phyloP scores from a whole-genome alignment of 208 protist species.

The Wallacemonas sp. region DNA sequence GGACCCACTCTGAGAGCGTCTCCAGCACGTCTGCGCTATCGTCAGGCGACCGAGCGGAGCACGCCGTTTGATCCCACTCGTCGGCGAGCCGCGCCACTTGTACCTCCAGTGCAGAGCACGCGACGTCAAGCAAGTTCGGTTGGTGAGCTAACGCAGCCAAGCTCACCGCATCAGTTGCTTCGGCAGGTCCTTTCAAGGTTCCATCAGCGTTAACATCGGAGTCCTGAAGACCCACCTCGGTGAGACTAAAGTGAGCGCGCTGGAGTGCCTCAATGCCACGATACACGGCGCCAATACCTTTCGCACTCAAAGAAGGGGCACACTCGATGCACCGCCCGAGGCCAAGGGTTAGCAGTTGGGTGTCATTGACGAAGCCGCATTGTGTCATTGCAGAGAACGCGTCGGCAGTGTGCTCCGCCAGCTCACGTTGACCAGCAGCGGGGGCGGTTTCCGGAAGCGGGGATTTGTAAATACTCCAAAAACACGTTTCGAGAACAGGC shows the following conservation, averaged over 20 bases:
- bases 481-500: slow-evolving; percentile 42
- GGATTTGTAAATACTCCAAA: slow-evolving; percentile 73
- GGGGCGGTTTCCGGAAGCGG: neutral
- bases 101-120: slow-evolving; percentile 65
- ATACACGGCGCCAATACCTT: slow-evolving; percentile 46
- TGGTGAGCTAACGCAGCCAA: slow-evolving; percentile 44
- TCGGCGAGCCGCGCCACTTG: slow-evolving; percentile 21
- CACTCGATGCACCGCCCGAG: slow-evolving; percentile 74
- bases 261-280: slow-evolving; percentile 44
- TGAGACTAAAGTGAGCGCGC: slow-evolving; percentile 61
- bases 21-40: neutral
- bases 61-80: neutral
- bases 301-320: slow-evolving; percentile 31
- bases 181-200: slow-evolving; percentile 22
- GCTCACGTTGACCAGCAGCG: neutral
- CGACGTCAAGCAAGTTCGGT: slow-evolving; percentile 74
- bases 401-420: slow-evolving; percentile 42
- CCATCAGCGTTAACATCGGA: slow-evolving; percentile 21
- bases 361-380: slow-evolving; percentile 52
- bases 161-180: slow-evolving; percentile 4
- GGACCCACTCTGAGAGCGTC: slow-evolving; percentile 9
- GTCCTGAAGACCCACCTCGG: slow-evolving; percentile 50
- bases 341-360: slow-evolving; percentile 61
- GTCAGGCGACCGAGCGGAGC: too few relatives aligned
- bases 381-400: slow-evolving; percentile 55